phyloP scores from a whole-genome alignment of 2,329 filamentous ascomycete species.

The Aspergillus cejpii region DNA sequence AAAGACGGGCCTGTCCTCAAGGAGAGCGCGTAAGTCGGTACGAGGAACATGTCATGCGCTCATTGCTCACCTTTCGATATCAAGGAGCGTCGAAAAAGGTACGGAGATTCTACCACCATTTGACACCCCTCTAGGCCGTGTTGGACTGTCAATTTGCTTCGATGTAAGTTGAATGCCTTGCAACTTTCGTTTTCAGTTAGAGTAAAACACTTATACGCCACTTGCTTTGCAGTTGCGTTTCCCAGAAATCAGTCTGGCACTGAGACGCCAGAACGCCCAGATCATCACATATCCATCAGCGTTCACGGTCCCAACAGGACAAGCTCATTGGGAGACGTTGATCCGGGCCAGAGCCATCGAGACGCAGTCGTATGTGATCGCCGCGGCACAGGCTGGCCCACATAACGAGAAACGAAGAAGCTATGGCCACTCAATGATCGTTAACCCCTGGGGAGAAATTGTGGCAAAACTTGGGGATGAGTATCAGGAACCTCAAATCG shows the following conservation, averaged over 20 bases:
- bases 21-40: conserved; percentile 49
- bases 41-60: background rate
- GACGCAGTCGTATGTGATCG: conserved; percentile 79
- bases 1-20: conserved; percentile 52
- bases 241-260: conserved; percentile 63
- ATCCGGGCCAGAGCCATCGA: conserved; percentile 78
- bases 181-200: background rate
- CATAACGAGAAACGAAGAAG: conserved; percentile 71
- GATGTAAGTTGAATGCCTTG: conserved; percentile 48
- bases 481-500: conserved; percentile 42
- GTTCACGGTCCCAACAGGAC: conserved; percentile 79
- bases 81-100: conserved; percentile 61
- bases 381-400: conserved; percentile 71
- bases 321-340: conserved; percentile 77
- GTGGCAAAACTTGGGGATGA: conserved; percentile 55
- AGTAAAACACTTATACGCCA: background rate
- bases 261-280: conserved; percentile 62
- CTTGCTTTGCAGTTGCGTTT: conserved; percentile 56
- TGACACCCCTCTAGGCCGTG: conserved; percentile 62
- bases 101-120: conserved; percentile 60
- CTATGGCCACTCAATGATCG: conserved; percentile 78
- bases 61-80: background rate
- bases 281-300: conserved; percentile 82
- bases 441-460: conserved; percentile 80
- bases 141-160: conserved; percentile 83